These are phyloP conservation scores for Yamadazyma trypodendri DNA, from an alignment of 1,139 yeast genomes.

Conservation along the genomic window DNA sequence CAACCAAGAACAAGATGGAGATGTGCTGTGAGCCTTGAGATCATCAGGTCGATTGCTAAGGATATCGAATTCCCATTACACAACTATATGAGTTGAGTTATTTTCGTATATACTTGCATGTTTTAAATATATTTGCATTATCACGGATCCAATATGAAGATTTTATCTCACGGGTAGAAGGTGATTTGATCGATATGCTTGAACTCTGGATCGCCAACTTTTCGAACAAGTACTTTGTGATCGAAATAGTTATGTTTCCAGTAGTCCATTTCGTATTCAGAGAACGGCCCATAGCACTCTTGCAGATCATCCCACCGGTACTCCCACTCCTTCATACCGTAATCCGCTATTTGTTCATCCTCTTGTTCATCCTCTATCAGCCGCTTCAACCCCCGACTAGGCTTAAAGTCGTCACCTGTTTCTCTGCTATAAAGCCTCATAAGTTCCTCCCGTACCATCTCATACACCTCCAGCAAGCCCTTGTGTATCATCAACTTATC, in stretches of 20 bases:
- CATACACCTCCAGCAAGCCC: constrained; percentile 48
- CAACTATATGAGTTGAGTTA: constrained; percentile 36
- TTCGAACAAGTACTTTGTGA: constrained; percentile 45
- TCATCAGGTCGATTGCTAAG: constrained; percentile 48
- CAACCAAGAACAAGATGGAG: constrained; percentile 67
- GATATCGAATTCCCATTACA: constrained; percentile 56
- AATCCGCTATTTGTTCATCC: constrained; percentile 14
- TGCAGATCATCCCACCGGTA: constrained; percentile 58
- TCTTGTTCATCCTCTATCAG: constrained; percentile 12
- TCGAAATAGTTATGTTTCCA: constrained; percentile 64
- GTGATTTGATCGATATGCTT: constrained; percentile 21
- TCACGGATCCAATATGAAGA: neutral
- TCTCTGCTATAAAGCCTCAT: constrained; percentile 50
- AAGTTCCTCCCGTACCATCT: constrained; percentile 57
- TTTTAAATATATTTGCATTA: neutral
- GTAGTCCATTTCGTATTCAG: constrained; percentile 52
- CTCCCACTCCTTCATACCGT: constrained; percentile 51
- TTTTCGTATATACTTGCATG: too few relatives aligned
- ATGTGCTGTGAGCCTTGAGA: constrained; percentile 56
- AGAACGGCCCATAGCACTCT: constrained; percentile 59
- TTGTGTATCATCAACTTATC: constrained; percentile 43
- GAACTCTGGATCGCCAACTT: constrained; percentile 31
- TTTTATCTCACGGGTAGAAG: constrained; percentile 16
- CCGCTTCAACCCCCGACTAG: constrained; percentile 23
- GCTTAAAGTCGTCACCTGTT: constrained; percentile 43